These are phyloP conservation scores for Eucalyptus regnans DNA, from an alignment of 345 rosid species.

Conservation along the genomic window DNA sequence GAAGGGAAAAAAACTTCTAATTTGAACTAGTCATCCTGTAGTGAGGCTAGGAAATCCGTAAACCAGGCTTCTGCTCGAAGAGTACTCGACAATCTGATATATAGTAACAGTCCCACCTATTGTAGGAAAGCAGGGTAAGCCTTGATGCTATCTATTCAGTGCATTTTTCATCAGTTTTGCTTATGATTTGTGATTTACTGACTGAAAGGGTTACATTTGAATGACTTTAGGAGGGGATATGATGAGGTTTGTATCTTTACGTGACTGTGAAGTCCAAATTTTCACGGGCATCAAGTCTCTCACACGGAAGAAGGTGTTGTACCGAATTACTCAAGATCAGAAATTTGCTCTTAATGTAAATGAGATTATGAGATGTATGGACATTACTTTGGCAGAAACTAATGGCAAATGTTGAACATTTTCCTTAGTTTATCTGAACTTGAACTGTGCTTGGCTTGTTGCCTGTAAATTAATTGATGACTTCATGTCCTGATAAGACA, in stretches of 20 bases:
- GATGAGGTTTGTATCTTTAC: no score
- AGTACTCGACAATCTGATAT: conserved; percentile 68
- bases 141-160: neutral
- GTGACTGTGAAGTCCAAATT: no score
- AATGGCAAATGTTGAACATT: neutral
- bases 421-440: neutral
- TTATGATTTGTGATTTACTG: neutral
- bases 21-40: conserved; percentile 12
- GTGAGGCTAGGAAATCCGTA: conserved; percentile 79
- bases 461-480: neutral
- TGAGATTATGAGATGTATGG: neutral
- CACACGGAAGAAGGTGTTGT: neutral
- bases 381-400: neutral
- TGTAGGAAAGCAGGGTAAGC: conserved; percentile 84
- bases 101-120: conserved; percentile 69
- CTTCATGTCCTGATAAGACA: neutral
- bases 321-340: neutral
- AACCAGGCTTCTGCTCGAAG: conserved; percentile 50
- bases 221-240: neutral
- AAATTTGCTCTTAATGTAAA: neutral
- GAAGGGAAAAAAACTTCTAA: neutral
- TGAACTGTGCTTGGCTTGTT: neutral
- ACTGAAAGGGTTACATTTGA: neutral
- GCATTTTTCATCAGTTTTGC: neutral
- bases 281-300: neutral